phyloP scores from a whole-genome alignment of 1,284 basidiomycete species.

The Cerioporus squamosus region DNA sequence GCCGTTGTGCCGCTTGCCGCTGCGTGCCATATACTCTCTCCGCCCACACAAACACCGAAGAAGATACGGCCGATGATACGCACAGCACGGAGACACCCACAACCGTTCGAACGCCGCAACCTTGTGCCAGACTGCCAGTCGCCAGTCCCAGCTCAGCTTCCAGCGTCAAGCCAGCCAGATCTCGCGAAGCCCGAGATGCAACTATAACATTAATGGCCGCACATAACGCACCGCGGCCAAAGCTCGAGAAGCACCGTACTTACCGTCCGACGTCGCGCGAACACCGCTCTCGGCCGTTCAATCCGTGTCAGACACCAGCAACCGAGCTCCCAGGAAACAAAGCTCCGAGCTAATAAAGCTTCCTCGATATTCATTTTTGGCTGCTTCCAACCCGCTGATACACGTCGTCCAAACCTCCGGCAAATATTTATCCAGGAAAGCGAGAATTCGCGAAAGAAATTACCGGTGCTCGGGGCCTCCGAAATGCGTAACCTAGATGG shows the following conservation, averaged over 20 bases:
- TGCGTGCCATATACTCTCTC: neutral
- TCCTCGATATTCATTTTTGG: neutral
- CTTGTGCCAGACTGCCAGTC: too few relatives aligned
- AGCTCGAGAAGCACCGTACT: too few relatives aligned
- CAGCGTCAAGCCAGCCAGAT: too few relatives aligned
- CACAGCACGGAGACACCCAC: neutral
- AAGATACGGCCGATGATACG: neutral
- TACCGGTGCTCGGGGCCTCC: slow-evolving; percentile 10
- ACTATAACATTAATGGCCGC: too few relatives aligned
- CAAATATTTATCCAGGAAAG: neutral
- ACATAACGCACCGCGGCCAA: too few relatives aligned
- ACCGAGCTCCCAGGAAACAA: too few relatives aligned
- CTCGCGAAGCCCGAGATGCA: too few relatives aligned
- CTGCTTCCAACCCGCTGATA: neutral
- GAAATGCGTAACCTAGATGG: slow-evolving; percentile 16
- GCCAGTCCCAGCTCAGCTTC: too few relatives aligned
- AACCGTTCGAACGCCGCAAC: too few relatives aligned
- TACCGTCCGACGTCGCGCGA: too few relatives aligned
- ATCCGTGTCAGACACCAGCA: too few relatives aligned
- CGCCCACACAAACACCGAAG: neutral
- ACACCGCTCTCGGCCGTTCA: too few relatives aligned
- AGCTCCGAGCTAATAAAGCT: neutral
- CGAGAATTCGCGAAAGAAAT: neutral
- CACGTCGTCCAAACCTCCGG: neutral
- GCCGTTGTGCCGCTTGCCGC: neutral